Percentiles rank a stretch among this genome's conserved stretches.
Evolutionary conservation across 2,329 filamentous ascomycete genomes (phyloP).

Genomic region (Fusarium chaquense): DNA sequence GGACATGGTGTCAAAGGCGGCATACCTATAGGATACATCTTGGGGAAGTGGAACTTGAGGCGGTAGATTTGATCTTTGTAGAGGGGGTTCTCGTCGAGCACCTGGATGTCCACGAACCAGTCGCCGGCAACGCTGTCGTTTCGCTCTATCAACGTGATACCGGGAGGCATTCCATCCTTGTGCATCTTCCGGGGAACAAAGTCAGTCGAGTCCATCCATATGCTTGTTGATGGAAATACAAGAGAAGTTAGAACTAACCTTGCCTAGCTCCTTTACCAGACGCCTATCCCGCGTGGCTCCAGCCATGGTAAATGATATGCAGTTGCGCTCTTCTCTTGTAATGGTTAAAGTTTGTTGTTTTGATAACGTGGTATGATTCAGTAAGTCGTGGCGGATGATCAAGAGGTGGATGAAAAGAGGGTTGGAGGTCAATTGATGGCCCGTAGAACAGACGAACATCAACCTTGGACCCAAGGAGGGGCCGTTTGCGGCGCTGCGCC

Average conservation of each 20-base stretch:
- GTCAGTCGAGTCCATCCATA: slow-evolving; percentile 33
- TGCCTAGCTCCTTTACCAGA: slow-evolving; percentile 69
- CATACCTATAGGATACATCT: slow-evolving; percentile 89
- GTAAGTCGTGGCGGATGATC: slow-evolving; percentile 19
- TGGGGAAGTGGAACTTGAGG: slow-evolving; percentile 86
- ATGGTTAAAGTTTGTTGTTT: neutral
- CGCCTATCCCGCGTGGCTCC: slow-evolving; percentile 67
- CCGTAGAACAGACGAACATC: slow-evolving; percentile 29
- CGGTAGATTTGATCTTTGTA: slow-evolving; percentile 85
- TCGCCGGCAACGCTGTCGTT: slow-evolving; percentile 79
- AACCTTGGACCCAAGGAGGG: slow-evolving; percentile 25
- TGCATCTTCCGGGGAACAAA: slow-evolving; percentile 62
- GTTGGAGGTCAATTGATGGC: slow-evolving; percentile 14
- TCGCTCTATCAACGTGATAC: slow-evolving; percentile 82
- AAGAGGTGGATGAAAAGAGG: slow-evolving; percentile 32
- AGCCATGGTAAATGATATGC: slow-evolving; percentile 49
- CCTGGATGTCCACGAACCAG: slow-evolving; percentile 92
- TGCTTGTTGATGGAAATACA: neutral
- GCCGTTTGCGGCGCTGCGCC: slow-evolving; percentile 39
- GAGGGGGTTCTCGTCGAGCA: slow-evolving; percentile 90
- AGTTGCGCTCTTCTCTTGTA: slow-evolving; percentile 11
- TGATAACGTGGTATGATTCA: neutral
- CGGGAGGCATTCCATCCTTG: slow-evolving; percentile 68
- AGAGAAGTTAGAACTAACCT: slow-evolving; percentile 56
- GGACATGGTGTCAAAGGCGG: neutral